Base-by-base conservation (phyloP, 352 stramenopile species). In the Phytophthora pluvialis region DNA sequence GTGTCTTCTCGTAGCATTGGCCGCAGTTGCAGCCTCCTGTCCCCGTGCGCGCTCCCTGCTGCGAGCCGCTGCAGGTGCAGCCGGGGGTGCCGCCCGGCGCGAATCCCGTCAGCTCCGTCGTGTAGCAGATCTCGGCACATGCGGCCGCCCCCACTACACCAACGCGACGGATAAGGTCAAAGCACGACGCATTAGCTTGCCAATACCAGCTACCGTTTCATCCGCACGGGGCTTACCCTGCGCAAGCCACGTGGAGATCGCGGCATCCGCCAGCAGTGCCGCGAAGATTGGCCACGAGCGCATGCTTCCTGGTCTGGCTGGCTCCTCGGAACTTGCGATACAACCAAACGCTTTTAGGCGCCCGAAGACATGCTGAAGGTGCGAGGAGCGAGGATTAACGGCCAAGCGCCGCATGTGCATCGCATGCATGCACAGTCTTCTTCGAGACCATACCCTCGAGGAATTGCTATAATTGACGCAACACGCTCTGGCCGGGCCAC, bases 71-170 rank as follows among this genome's bases (percentile, higher is more conserved):
- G 39, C 77, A 86, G 3, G 55, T 59, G 31, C 75, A 84, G n/a
- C 57, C 65, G 11, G 57, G 36, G 0, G 16, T 7, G 44, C 76
- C 76, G 32, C 65, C 65, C 1, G 74, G 43, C 0, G 16, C 52
- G 39, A 88, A 88, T n/a, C 76, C 78, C 26, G 67, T 76, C 18
- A 82, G 15, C 9, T 59, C 42, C 0, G 60, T 71, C 15, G 61
- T 71, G 39, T 70, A 75, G 61, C 78, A 87, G 35, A 87, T 75
- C 11, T 51, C 8, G 4, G 59, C 47, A 29, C 78, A 86, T 26
- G 53, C 55, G 4, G 39, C 61, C 1, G 60, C 67, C 11, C 72
- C 49, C 46, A 72, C 64, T 75, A 25, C 16, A 45, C 18, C 18
- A 51, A 42, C 21, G 32, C 26, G 29, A 32, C 45, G 6, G 26